These are phyloP conservation scores for Penicillium ucsense DNA, from an alignment of 495 filamentous ascomycete species.

Conservation along the genomic window DNA sequence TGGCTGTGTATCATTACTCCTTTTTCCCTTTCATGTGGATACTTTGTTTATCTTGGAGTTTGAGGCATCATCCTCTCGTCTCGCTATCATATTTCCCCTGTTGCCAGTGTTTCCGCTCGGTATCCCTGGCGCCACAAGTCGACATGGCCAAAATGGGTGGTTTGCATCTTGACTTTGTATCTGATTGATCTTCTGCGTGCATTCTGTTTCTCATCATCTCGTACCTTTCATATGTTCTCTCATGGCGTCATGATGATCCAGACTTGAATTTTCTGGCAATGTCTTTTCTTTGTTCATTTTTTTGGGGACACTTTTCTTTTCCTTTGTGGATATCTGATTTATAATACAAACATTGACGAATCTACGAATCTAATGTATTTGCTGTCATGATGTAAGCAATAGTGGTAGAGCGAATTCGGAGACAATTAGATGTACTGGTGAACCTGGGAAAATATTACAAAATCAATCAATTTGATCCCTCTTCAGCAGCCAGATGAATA, in stretches of 20 bases:
- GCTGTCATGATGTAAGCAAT: not conserved
- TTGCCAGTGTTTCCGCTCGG: not conserved
- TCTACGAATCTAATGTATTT: not conserved
- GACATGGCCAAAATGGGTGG: constrained; percentile 7
- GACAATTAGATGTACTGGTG: no score
- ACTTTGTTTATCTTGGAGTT: not conserved
- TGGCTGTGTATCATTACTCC: constrained; percentile 20
- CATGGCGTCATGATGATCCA: constrained; percentile 11
- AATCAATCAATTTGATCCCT: no score
- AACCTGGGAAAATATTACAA: no score
- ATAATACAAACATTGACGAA: not conserved
- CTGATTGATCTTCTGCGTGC: not conserved
- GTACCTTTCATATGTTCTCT: constrained; percentile 7
- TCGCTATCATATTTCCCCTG: constrained; percentile 1
- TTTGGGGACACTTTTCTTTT: constrained; percentile 2
- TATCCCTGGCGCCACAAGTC: not conserved
- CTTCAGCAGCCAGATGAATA: no score
- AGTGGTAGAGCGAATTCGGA: not conserved
- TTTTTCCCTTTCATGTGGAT: constrained; percentile 10
- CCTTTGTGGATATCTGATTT: constrained; percentile 8
- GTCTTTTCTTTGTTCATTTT: constrained; percentile 2
- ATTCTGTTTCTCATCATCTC: not conserved
- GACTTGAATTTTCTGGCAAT: constrained; percentile 10
- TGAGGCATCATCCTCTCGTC: no score
- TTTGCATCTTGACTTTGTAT: not conserved